phyloP scores from a whole-genome alignment of 306 rosid genomes.

The Cercis canadensis region DNA sequence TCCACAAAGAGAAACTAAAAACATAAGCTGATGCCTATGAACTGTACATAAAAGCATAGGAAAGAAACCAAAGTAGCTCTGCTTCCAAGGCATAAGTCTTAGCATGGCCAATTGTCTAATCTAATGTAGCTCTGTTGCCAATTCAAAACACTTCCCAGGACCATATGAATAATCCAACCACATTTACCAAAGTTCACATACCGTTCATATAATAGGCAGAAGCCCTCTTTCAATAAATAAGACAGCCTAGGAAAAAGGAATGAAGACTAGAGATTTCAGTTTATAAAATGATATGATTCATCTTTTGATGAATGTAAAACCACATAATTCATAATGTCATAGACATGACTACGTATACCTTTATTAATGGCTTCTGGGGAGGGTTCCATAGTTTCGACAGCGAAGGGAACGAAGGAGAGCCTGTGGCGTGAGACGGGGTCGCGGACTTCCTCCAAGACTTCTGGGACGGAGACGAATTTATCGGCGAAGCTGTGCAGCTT shows the following conservation, averaged over 20 bases:
- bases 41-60: no score
- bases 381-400: constrained; percentile 81
- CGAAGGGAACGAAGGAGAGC: constrained; percentile 73
- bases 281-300: background rate
- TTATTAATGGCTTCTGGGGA: constrained; percentile 73
- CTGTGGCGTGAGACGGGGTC: constrained; percentile 93
- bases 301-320: no score
- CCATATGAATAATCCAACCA: background rate
- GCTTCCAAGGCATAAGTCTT: no score
- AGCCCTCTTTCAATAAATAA: background rate
- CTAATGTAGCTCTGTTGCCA: background rate
- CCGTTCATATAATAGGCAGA: background rate
- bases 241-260: background rate
- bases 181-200: background rate
- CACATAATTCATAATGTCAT: background rate
- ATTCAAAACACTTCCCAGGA: background rate
- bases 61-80: no score
- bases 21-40: no score
- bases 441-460: constrained; percentile 82
- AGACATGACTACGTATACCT: constrained; percentile 49
- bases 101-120: background rate
- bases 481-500: constrained; percentile 68
- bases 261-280: background rate
- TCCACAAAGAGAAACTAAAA: no score
- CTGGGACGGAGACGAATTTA: constrained; percentile 72